Base-by-base conservation (phyloP, 2,329 filamentous ascomycete species). In the Myriosclerotinia curreyana region DNA sequence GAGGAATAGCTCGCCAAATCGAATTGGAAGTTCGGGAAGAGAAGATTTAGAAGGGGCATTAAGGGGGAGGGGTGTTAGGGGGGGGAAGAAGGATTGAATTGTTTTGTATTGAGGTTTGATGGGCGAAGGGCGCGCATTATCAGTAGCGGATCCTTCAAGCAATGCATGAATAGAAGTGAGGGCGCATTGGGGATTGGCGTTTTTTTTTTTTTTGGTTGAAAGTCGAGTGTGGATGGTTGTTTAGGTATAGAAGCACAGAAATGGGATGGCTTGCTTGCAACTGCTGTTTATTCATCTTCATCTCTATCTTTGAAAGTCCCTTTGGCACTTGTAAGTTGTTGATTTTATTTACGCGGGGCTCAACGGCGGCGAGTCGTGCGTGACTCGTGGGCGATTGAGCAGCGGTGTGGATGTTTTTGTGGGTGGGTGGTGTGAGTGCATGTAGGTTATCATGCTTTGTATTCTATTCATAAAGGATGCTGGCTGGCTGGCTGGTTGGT, bases 1-100 rank as follows among this genome's bases (percentile, higher is more conserved):
- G 3, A 66, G 71, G 42, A 63, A 64, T 31, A 52, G 62, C n/a
- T 66, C 68, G 2, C 64, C 65, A 12, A 56, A 38, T 40, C 46
- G 34, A 34, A 60, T 60, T 46, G 69, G 38, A 20, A 48, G 20
- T 36, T 60, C 66, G 8, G 71, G 71, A 6, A 69, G 70, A 62
- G 69, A 69, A 44, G 69, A 69, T 60, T 28, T 68, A n/a, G 69
- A 68, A 20, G 65, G 67, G 1, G 31, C 67, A 14, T 28, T 66
- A 15, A 60, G 69, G 14, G 69, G 67, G 20, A 59, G 67, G 5
- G 58, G 42, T 17, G 31, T 48, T 36, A 60, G 51, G 11, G 9
- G 31, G 46, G 58, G 58, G 1, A 60, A 60, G 58, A 60, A 40
- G 22, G 58, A 60, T 51, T 60, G 12, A 60, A 14, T 51, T 40